phyloP scores from a whole-genome alignment of 768 basidiomycete genomes.

The Amanita polypyramis region DNA sequence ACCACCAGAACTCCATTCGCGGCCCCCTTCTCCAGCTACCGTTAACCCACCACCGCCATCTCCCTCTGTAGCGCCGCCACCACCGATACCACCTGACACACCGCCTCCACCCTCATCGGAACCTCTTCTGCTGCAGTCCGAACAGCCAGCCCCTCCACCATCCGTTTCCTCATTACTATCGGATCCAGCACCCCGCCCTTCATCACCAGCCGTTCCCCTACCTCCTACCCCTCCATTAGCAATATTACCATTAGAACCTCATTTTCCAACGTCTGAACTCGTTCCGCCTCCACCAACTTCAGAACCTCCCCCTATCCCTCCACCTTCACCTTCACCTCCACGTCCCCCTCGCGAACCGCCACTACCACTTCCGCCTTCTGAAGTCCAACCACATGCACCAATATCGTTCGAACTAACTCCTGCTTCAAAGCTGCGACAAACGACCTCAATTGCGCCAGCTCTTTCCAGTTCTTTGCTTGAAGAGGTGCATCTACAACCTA shows the following conservation, averaged over 20 bases:
- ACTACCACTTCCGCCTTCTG: conserved; percentile 26
- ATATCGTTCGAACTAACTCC: conserved; percentile 6
- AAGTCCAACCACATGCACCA: conserved; percentile 20
- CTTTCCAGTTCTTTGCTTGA: conserved; percentile 16
- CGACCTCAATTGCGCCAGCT: conserved; percentile 7
- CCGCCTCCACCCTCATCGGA: conserved; percentile 19
- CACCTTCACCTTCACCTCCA: conserved; percentile 18
- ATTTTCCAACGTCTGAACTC: conserved; percentile 26
- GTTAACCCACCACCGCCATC: conserved; percentile 17
- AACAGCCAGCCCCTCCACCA: conserved; percentile 22
- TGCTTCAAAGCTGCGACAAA: neutral
- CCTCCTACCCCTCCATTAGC: conserved; percentile 14
- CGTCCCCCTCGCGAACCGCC: conserved; percentile 21
- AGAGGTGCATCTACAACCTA: conserved; percentile 16
- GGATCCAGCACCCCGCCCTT: conserved; percentile 21
- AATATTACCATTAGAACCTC: conserved; percentile 17
- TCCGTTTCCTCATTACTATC: conserved; percentile 17
- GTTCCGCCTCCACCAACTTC: conserved; percentile 19
- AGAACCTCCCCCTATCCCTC: conserved; percentile 12
- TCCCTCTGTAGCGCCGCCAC: conserved; percentile 16
- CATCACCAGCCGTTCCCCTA: conserved; percentile 17
- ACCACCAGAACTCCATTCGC: conserved; percentile 16
- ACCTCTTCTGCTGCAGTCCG: neutral
- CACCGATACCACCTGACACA: conserved; percentile 14
- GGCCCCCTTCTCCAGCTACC: conserved; percentile 17